Conservation (phyloP, 176 grass and related monocot species). For the Raddia guianensis region DNA sequence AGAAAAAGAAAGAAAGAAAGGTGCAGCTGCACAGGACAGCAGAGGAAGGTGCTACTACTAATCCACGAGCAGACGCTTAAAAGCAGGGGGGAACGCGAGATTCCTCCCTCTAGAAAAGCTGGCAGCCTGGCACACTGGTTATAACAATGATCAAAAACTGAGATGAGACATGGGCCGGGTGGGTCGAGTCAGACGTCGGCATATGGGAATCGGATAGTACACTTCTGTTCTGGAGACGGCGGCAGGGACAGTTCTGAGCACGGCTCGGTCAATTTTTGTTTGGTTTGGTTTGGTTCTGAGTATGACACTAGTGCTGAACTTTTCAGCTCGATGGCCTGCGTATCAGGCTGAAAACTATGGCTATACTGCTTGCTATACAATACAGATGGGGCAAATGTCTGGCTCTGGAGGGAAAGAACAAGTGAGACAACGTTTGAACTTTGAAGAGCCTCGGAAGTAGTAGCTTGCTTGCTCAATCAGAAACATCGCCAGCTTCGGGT, state of each 20-base stretch:
- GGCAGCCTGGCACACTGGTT: too few species aligned
- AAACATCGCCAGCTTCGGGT: background rate
- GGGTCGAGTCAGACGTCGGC: slow-evolving; percentile 34
- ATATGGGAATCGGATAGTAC: slow-evolving; percentile 26
- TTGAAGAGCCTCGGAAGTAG: background rate
- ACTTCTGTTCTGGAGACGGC: slow-evolving; percentile 27
- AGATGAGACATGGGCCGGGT: background rate
- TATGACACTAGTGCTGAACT: background rate
- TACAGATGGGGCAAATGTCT: background rate
- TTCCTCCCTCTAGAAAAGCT: slow-evolving; percentile 32
- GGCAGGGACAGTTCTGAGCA: background rate
- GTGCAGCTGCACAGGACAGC: background rate
- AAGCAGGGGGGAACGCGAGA: slow-evolving; percentile 25
- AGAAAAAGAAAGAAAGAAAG: background rate
- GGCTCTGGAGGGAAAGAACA: background rate
- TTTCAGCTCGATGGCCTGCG: background rate
- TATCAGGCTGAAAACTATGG: slow-evolving; percentile 14
- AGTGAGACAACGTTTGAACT: too few species aligned
- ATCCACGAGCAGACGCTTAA: slow-evolving; percentile 34
- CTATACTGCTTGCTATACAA: background rate
- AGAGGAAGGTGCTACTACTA: slow-evolving; percentile 3
- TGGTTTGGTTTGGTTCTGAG: background rate
- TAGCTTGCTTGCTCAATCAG: background rate
- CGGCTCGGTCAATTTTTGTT: background rate
- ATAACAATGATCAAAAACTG: background rate